Evolutionary conservation across 2,329 filamentous ascomycete species (phyloP).

Genomic region (Pyricularia grisea): DNA sequence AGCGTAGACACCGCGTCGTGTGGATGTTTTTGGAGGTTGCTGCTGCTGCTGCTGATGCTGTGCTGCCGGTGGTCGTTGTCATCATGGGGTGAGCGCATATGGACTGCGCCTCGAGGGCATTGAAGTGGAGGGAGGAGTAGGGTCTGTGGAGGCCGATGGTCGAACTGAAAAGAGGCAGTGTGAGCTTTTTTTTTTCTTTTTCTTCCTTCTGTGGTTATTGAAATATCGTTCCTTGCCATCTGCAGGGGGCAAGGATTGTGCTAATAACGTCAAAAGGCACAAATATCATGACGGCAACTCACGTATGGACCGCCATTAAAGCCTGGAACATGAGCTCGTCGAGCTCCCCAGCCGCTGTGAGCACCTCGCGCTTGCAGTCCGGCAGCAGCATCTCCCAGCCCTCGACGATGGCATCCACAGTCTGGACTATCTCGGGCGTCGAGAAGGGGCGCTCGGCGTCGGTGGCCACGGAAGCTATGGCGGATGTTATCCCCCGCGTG

Average conservation of each 20-base stretch:
- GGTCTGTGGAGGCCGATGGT: slow-evolving; percentile 23
- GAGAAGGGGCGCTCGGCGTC: slow-evolving; percentile 15
- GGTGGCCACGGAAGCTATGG: slow-evolving; percentile 17
- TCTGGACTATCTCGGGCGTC: slow-evolving; percentile 17
- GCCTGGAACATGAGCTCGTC: slow-evolving; percentile 22
- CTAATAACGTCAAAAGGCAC: too few species aligned
- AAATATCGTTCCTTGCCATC: not conserved
- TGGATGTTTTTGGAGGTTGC: slow-evolving; percentile 19
- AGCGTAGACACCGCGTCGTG: slow-evolving; percentile 25
- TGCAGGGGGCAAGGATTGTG: not conserved
- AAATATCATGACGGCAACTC: not conserved
- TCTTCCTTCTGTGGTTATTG: too few species aligned
- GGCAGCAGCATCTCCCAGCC: slow-evolving; percentile 29
- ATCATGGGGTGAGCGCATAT: slow-evolving; percentile 20
- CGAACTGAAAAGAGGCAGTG: slow-evolving; percentile 13
- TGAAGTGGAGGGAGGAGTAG: slow-evolving; percentile 27
- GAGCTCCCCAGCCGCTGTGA: slow-evolving; percentile 18
- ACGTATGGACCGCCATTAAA: slow-evolving; percentile 17
- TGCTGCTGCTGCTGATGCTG: too few species aligned
- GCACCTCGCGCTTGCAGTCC: slow-evolving; percentile 19
- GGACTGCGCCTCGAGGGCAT: slow-evolving; percentile 25
- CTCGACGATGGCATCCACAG: slow-evolving; percentile 24
- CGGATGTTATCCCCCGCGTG: slow-evolving; percentile 27
- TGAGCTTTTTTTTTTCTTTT: not conserved
- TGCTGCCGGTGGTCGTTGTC: not conserved